phyloP scores from a whole-genome alignment of 257 asterid species.

The Nemophila menziesii region DNA sequence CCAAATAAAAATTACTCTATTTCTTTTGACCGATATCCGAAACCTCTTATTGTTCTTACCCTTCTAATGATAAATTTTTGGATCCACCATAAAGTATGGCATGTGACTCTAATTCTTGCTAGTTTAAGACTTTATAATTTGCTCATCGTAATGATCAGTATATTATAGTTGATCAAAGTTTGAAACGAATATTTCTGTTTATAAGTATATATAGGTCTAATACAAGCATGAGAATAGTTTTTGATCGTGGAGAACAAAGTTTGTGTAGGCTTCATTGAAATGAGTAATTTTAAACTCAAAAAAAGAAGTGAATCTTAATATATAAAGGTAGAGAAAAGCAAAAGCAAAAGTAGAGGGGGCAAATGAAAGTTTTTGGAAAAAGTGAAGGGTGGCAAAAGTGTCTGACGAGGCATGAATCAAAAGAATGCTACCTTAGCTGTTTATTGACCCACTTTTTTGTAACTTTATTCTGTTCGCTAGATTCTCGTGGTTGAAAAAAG shows the following conservation, averaged over 20 bases:
- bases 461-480: not conserved
- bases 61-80: no score
- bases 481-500: no score
- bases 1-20: no score
- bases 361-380: slow-evolving; percentile 4
- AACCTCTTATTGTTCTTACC: no score
- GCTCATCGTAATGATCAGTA: no score
- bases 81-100: no score
- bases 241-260: not conserved
- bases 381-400: not conserved
- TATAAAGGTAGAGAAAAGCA: slow-evolving; percentile 11
- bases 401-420: slow-evolving; percentile 13
- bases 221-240: slow-evolving; percentile 4
- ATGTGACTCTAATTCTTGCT: no score
- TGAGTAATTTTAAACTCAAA: not conserved
- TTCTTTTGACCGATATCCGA: no score
- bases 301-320: slow-evolving; percentile 1
- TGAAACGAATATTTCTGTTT: not conserved
- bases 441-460: slow-evolving; percentile 5
- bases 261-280: not conserved
- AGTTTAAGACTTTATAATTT: no score
- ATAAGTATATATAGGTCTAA: not conserved
- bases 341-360: slow-evolving; percentile 14
- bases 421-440: slow-evolving; percentile 18
- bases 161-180: not conserved